Conservation (phyloP, 768 basidiomycete species). For the Boletus rufocinnamomeus region DNA sequence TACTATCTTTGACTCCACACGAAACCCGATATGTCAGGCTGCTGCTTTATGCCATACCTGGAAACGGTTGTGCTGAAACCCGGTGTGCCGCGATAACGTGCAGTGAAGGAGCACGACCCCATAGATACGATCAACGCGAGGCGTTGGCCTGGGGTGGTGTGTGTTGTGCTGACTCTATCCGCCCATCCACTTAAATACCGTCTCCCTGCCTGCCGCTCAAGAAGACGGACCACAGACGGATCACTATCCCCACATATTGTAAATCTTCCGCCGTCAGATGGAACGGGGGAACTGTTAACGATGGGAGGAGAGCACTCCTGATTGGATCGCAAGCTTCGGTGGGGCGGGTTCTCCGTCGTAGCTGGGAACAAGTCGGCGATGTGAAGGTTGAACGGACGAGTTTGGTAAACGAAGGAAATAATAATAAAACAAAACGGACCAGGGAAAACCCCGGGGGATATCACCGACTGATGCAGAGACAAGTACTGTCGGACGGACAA, state of each 20-base stretch:
- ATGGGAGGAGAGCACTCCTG: not conserved
- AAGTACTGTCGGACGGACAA: not conserved
- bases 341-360: conserved; percentile 17
- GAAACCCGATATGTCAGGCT: conserved; percentile 3
- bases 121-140: conserved; percentile 8
- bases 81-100: not conserved
- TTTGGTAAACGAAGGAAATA: conserved; percentile 14
- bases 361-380: conserved; percentile 14
- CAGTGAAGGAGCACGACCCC: not conserved
- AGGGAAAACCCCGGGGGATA: conserved; percentile 10
- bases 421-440: not conserved
- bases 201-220: not conserved
- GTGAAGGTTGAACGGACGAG: conserved; percentile 24
- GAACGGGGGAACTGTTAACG: not conserved
- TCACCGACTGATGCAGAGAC: conserved; percentile 6
- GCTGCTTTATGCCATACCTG: conserved; percentile 3
- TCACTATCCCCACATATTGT: not conserved
- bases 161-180: not conserved
- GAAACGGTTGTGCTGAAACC: conserved; percentile 5
- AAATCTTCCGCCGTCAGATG: not conserved
- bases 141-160: not conserved
- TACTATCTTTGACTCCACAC: conserved; percentile 5
- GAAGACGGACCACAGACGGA: conserved; percentile 1
- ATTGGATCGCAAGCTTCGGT: conserved; percentile 25
- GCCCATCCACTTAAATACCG: conserved; percentile 18